These are phyloP conservation scores for Solanum medicagineum DNA, from an alignment of 257 asterid genomes.

Conservation along the genomic window DNA sequence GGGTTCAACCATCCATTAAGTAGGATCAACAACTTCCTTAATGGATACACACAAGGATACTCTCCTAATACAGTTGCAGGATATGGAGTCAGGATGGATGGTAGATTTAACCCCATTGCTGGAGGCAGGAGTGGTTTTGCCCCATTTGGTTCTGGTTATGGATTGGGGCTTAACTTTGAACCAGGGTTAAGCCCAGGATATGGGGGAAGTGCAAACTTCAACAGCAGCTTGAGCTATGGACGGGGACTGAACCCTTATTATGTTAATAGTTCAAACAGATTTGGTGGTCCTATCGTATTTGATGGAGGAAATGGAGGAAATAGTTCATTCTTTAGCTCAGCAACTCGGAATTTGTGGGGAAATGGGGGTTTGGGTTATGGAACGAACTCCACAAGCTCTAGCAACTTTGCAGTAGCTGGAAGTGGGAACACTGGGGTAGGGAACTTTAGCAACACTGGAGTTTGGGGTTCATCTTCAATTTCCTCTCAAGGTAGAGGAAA, in stretches of 20 bases:
- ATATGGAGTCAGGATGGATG: conserved; percentile 15
- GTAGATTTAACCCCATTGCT: conserved; percentile 7
- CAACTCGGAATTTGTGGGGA: conserved; percentile 11
- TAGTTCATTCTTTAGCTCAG: conserved; percentile 14
- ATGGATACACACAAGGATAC: conserved; percentile 9
- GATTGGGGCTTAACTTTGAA: conserved; percentile 14
- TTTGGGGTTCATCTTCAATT: conserved; percentile 11
- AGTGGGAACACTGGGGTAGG: conserved; percentile 5
- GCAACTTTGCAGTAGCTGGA: conserved; percentile 4
- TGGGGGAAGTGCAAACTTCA: conserved; percentile 5
- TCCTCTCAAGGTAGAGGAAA: conserved; percentile 9
- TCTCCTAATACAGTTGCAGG: conserved; percentile 17
- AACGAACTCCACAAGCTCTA: conserved; percentile 5
- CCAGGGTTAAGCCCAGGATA: conserved; percentile 9
- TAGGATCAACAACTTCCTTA: conserved; percentile 12
- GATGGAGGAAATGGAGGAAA: conserved; percentile 16
- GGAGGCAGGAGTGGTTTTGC: conserved; percentile 10
- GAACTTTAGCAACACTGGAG: conserved; percentile 6
- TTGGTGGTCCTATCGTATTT: conserved; percentile 3
- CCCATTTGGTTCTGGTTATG: conserved; percentile 14
- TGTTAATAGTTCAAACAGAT: conserved; percentile 6
- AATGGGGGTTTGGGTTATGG: conserved; percentile 12
- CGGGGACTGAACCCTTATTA: conserved; percentile 10
- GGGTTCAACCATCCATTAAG: conserved; percentile 8
- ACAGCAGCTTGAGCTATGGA: conserved; percentile 9